A percentile compares a stretch with the other conserved stretches of the same genome.
Conservation (phyloP, 345 rosid genomes). For the Litchi chinensis region DNA sequence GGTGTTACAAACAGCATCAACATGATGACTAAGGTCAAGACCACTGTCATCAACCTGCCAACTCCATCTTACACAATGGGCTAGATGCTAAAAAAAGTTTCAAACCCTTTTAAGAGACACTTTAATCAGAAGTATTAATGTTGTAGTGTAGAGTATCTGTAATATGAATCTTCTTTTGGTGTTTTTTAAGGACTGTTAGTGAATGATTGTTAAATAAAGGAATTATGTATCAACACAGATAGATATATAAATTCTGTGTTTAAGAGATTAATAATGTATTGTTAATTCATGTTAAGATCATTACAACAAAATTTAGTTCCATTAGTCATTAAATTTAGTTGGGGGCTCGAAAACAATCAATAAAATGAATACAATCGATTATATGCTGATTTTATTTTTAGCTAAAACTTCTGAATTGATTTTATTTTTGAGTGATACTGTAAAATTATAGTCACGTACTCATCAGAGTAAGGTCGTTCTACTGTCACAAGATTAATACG, state of each 20-base stretch:
- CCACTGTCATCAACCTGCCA: slow-evolving; percentile 90
- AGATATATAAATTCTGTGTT: not conserved
- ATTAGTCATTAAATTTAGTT: no score
- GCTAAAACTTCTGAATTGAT: no score
- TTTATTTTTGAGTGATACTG: no score
- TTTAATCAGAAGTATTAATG: not conserved
- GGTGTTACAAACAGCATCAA: slow-evolving; percentile 95
- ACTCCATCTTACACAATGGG: slow-evolving; percentile 94
- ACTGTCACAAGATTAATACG: no score
- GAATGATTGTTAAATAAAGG: slow-evolving; percentile 4
- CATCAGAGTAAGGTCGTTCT: no score
- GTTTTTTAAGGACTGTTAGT: not conserved
- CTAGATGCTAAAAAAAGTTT: slow-evolving; percentile 27
- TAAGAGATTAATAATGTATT: no score
- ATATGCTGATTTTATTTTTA: no score
- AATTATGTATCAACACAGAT: not conserved
- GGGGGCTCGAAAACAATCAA: no score
- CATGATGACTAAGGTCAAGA: slow-evolving; percentile 95
- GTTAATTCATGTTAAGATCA: no score
- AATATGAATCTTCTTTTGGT: not conserved
- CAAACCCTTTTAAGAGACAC: slow-evolving; percentile 11
- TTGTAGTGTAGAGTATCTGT: not conserved
- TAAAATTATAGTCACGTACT: no score
- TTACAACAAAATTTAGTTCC: no score
- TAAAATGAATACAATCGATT: no score